Conservation (phyloP, 202 grass and related monocot species). For the Brachypodium distachyon region DNA sequence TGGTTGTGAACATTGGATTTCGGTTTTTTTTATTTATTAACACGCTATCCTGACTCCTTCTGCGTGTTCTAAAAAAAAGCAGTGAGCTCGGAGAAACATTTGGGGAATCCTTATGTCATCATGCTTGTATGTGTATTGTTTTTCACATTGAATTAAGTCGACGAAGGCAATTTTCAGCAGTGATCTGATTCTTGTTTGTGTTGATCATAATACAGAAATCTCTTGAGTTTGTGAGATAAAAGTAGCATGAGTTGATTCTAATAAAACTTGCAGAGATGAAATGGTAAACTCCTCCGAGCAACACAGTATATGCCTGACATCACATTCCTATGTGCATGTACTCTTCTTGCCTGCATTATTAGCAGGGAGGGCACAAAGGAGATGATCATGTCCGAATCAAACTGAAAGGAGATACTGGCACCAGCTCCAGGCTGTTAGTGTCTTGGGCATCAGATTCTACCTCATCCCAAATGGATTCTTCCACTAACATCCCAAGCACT, state of each 20-base stretch:
- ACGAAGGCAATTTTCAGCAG: no score
- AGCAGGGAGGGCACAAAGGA: no score
- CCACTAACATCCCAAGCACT: neutral
- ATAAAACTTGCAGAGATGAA: neutral
- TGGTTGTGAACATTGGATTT: no score
- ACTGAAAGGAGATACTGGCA: neutral
- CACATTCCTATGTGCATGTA: no score
- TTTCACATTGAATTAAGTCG: neutral
- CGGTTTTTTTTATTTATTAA: no score
- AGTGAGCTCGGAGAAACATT: no score
- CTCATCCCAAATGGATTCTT: constrained; percentile 9
- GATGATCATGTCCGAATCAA: neutral
- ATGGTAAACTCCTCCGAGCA: no score
- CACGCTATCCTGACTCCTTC: no score
- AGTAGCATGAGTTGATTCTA: neutral
- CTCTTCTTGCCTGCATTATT: neutral
- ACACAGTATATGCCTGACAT: no score
- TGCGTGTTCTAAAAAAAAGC: no score
- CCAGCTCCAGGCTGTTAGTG: neutral
- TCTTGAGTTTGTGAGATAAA: neutral
- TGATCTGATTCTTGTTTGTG: neutral
- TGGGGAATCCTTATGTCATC: no score
- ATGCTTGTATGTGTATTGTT: neutral
- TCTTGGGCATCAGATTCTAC: constrained; percentile 42
- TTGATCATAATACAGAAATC: neutral